Conservation (phyloP, 768 basidiomycete species). For the Trametes villosa region DNA sequence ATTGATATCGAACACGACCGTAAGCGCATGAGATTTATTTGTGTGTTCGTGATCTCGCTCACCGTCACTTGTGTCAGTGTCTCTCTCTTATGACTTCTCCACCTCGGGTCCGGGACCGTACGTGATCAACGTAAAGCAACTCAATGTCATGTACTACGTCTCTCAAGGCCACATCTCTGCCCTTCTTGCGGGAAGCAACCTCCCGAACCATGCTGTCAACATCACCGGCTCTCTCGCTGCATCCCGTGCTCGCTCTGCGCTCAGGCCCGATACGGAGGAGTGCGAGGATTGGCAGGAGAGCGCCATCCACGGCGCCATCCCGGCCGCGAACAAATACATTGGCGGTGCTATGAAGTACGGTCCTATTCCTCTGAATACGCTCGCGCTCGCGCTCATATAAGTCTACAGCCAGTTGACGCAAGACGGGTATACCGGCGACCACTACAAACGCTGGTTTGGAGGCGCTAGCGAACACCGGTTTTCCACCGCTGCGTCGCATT, state of each 20-base stretch:
- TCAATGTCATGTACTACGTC: slow-evolving; percentile 41
- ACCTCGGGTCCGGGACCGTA: slow-evolving; percentile 36
- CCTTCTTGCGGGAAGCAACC: neutral
- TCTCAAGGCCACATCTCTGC: neutral
- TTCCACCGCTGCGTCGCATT: slow-evolving; percentile 4
- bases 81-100: slow-evolving; percentile 34
- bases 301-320: slow-evolving; percentile 1
- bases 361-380: neutral
- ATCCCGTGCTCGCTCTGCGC: neutral
- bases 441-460: slow-evolving; percentile 18
- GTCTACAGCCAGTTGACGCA: neutral
- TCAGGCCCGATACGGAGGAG: neutral
- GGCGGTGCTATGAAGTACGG: slow-evolving; percentile 1
- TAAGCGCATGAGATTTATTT: slow-evolving; percentile 27
- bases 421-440: neutral
- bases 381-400: neutral
- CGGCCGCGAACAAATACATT: neutral
- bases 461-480: neutral
- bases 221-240: neutral
- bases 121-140: slow-evolving; percentile 40
- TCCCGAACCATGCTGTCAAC: neutral
- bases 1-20: slow-evolving; percentile 37
- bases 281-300: slow-evolving; percentile 4
- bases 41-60: too few relatives aligned
- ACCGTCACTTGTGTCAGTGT: slow-evolving; percentile 37